Base-by-base conservation (phyloP, 2,329 filamentous ascomycete genomes). In the Rhexocercosporidium sp. region DNA sequence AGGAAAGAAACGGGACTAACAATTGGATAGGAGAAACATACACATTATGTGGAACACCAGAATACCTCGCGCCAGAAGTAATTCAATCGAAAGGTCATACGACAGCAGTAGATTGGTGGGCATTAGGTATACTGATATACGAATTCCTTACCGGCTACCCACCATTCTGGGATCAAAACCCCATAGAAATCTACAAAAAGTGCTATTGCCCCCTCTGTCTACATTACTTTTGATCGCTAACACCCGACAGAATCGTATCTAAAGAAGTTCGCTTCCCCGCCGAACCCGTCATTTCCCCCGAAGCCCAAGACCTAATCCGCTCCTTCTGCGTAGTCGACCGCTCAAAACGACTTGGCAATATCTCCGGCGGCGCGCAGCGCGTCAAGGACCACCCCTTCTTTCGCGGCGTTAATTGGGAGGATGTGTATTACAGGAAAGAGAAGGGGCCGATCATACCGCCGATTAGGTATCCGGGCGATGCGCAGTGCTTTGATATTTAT, bases 51-150 rank as follows among this genome's bases (percentile, higher is more conserved):
- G 92, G 92, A 60, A 95, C 92, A 1, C 92, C 92, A 54, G 92
- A 95, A 77, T 95, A 95, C 78, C 87, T 95, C 54, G 92, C 92
- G 1, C 92, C 92, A 5, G 92, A 95, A 80, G 92, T 95, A 49
- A 94, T 95, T 72, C 88, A 93, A 71, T 94, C 93, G 77, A 93
- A 92, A 77, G 92, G 91, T 14, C 88, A 91, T 75, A 90, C 87
- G 2, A 89, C 87, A 2, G 91, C 92, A 16, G 92, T 95, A 41
- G 92, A 95, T 81, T 95, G 92, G 92, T 95, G 92, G 92, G 92
- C 92, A 0, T 83, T 96, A 72, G 92, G 92, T 29, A 94, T 95
- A 72, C 80, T 96, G 65, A 89, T 95, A 67, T 95, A 93, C 78
- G 92, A 96, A 77, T 95, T 95, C 76, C 81, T 95, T 59, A 93